phyloP scores from a whole-genome alignment of 2,329 filamentous ascomycete genomes.

The Hypoxylon sp. region DNA sequence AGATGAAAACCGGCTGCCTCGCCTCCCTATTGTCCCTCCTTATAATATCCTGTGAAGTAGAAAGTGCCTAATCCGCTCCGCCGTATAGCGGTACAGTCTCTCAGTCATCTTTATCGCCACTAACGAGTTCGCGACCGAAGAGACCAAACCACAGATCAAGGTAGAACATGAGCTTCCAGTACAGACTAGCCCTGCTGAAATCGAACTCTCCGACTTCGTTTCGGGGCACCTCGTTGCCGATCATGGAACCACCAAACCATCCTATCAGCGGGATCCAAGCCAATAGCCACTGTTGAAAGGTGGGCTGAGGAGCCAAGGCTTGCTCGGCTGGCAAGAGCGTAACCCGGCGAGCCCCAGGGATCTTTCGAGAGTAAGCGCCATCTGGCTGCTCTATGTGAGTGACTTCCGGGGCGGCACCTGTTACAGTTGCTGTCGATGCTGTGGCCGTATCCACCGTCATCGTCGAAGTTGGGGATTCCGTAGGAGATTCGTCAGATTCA shows the following conservation, averaged over 20 bases:
- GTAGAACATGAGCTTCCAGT: slow-evolving; percentile 77
- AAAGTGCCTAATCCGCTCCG: not conserved
- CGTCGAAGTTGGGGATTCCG: slow-evolving; percentile 66
- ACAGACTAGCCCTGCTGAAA: slow-evolving; percentile 75
- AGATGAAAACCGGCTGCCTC: slow-evolving; percentile 9
- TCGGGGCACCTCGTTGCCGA: slow-evolving; percentile 81
- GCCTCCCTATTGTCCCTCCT: not conserved
- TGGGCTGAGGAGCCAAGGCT: slow-evolving; percentile 78
- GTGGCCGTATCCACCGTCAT: slow-evolving; percentile 70
- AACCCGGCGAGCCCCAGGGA: slow-evolving; percentile 76
- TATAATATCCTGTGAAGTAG: slow-evolving; percentile 11
- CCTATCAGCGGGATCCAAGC: slow-evolving; percentile 77
- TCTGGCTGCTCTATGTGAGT: slow-evolving; percentile 38
- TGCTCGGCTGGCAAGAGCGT: slow-evolving; percentile 78
- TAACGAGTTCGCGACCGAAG: slow-evolving; percentile 72
- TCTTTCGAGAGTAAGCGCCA: slow-evolving; percentile 69
- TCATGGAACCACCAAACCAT: slow-evolving; percentile 81
- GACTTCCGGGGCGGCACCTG: slow-evolving; percentile 51
- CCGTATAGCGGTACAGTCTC: not conserved
- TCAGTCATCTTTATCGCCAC: slow-evolving; percentile 72
- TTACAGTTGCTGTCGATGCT: slow-evolving; percentile 64
- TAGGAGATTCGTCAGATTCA: slow-evolving; percentile 54
- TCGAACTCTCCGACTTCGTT: slow-evolving; percentile 84
- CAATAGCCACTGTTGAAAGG: slow-evolving; percentile 74
- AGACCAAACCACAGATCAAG: slow-evolving; percentile 71